phyloP scores from a whole-genome alignment of 192 early-diverging fungal genomes.

The Allomyces javanicus region DNA sequence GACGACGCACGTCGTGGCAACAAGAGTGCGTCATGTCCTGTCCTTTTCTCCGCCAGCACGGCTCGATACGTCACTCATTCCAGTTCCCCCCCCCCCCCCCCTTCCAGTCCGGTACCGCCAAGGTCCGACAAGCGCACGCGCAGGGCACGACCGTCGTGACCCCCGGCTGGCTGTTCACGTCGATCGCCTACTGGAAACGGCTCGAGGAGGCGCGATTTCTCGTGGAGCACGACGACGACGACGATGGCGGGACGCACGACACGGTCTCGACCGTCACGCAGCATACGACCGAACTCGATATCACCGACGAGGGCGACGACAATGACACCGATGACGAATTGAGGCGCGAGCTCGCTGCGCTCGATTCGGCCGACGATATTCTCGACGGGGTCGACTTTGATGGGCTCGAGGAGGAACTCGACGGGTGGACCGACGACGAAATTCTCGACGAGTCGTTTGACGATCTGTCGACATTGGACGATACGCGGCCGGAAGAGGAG shows the following conservation, averaged over 20 bases:
- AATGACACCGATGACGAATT: neutral
- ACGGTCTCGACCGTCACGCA: neutral
- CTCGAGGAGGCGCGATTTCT: neutral
- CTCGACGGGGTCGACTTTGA: neutral
- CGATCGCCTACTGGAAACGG: neutral
- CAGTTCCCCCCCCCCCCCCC: neutral
- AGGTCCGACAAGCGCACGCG: neutral
- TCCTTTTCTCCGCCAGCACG: neutral
- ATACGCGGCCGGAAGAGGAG: too few relatives aligned
- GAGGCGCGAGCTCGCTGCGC: neutral
- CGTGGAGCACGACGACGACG: neutral
- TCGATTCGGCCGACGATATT: neutral
- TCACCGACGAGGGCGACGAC: too few relatives aligned
- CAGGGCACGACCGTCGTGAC: neutral
- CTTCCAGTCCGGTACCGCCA: neutral
- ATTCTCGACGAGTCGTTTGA: too few relatives aligned
- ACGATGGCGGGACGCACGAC: neutral
- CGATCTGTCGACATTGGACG: too few relatives aligned
- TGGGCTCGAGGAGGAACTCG: neutral
- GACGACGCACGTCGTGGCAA: conserved; percentile 79
- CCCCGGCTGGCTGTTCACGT: neutral
- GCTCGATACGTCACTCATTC: neutral
- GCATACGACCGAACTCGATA: too few relatives aligned
- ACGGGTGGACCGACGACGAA: neutral
- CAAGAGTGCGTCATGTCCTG: conserved; percentile 32